phyloP scores from a whole-genome alignment of 1,284 basidiomycete genomes.

The Naganishia cerealis region DNA sequence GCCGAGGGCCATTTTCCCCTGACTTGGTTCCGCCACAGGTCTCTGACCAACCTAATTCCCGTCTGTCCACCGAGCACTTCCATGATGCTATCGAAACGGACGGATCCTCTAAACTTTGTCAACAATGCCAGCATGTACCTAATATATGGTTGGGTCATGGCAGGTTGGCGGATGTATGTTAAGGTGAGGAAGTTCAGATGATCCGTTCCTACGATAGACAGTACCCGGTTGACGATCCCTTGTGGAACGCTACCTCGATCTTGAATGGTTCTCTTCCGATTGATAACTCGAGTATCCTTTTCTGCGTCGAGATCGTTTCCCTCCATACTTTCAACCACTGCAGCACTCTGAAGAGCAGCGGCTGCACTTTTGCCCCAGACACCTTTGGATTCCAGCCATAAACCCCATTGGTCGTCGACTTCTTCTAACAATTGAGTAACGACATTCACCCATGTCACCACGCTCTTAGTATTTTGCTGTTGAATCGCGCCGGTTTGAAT shows the following conservation, averaged over 20 bases:
- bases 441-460: constrained; percentile 45
- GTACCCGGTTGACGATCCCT: constrained; percentile 21
- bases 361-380: constrained; percentile 15
- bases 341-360: constrained; percentile 10
- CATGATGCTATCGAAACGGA: constrained; percentile 58
- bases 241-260: constrained; percentile 21
- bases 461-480: constrained; percentile 39
- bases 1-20: constrained; percentile 57
- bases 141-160: constrained; percentile 38
- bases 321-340: constrained; percentile 21
- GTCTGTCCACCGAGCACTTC: constrained; percentile 51
- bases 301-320: constrained; percentile 33
- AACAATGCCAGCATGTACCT: constrained; percentile 50
- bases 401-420: constrained; percentile 48
- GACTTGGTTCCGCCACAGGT: constrained; percentile 71
- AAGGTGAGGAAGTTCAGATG: constrained; percentile 28
- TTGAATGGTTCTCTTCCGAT: constrained; percentile 15
- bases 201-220: constrained; percentile 22
- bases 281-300: constrained; percentile 22
- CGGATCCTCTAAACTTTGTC: constrained; percentile 59
- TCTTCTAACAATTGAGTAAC: constrained; percentile 40
- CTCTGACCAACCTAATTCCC: constrained; percentile 61
- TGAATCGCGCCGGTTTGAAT: constrained; percentile 50
- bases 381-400: constrained; percentile 46
- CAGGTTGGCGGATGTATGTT: constrained; percentile 10